Evolutionary conservation across 768 basidiomycete genomes (phyloP).

Genomic region (Auricularia cornea): DNA sequence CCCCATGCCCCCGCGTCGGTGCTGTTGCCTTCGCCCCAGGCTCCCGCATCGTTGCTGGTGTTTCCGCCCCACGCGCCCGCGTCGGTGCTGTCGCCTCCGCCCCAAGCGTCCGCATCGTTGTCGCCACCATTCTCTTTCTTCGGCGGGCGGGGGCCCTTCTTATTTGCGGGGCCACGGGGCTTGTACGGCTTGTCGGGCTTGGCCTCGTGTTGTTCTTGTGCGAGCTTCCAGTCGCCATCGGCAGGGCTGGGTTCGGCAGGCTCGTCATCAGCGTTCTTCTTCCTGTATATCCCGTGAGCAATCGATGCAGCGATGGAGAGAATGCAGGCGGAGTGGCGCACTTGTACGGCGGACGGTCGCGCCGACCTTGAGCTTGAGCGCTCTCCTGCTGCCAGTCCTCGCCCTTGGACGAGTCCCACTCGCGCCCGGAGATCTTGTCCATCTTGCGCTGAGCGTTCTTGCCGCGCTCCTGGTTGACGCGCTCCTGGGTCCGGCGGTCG

Average conservation of each 20-base stretch:
- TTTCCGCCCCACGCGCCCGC: too few species aligned
- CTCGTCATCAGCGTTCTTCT: not conserved
- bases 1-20: too few species aligned
- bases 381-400: constrained; percentile 6
- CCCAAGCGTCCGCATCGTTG: not conserved
- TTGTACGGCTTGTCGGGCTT: not conserved
- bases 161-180: not conserved
- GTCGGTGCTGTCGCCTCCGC: too few species aligned
- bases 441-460: constrained; percentile 74
- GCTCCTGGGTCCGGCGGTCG: constrained; percentile 59
- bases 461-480: constrained; percentile 61
- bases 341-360: not conserved
- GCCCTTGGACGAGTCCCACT: constrained; percentile 76
- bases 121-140: not conserved
- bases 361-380: not conserved
- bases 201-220: not conserved
- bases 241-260: not conserved
- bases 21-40: too few species aligned
- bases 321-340: not conserved
- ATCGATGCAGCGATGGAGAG: not conserved
- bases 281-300: not conserved
- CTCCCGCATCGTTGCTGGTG: too few species aligned
- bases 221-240: not conserved
- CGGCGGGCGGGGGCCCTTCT: not conserved
- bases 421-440: constrained; percentile 68